These are phyloP conservation scores for Geranium incanum DNA, from an alignment of 441 rosid genomes.

Conservation along the genomic window DNA sequence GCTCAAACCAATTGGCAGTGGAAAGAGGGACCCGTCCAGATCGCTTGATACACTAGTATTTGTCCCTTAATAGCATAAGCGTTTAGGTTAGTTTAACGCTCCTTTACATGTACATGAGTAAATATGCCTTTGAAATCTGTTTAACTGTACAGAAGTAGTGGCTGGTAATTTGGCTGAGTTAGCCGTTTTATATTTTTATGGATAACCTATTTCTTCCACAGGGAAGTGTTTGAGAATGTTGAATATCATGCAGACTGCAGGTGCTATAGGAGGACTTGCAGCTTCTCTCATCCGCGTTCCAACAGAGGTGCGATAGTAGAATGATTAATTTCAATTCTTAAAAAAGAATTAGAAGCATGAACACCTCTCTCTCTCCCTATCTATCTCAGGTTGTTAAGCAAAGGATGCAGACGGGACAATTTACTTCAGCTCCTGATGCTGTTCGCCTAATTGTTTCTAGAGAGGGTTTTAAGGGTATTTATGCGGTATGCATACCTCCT, in stretches of 20 bases:
- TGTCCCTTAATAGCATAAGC: background rate
- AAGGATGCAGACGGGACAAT: constrained; percentile 87
- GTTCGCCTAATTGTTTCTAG: constrained; percentile 59
- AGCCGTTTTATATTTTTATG: constrained; percentile 6
- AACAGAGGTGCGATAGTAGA: constrained; percentile 55
- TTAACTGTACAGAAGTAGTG: background rate
- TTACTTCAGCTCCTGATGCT: constrained; percentile 66
- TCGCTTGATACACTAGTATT: background rate
- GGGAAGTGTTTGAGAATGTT: background rate
- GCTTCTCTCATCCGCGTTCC: constrained; percentile 95
- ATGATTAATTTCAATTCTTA: background rate
- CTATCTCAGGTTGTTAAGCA: constrained; percentile 73
- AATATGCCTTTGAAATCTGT: background rate
- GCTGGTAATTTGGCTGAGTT: background rate
- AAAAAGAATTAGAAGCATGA: no score
- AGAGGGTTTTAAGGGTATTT: constrained; percentile 81
- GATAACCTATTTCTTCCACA: background rate
- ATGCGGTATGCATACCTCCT: constrained; percentile 48
- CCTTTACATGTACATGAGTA: background rate
- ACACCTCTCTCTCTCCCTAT: background rate
- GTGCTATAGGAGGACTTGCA: constrained; percentile 87
- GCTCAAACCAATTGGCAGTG: background rate
- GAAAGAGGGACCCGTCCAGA: background rate
- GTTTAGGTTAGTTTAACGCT: background rate
- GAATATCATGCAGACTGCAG: constrained; percentile 56